Base-by-base conservation (phyloP, 2,329 filamentous ascomycete genomes). In the Alternaria solani region DNA sequence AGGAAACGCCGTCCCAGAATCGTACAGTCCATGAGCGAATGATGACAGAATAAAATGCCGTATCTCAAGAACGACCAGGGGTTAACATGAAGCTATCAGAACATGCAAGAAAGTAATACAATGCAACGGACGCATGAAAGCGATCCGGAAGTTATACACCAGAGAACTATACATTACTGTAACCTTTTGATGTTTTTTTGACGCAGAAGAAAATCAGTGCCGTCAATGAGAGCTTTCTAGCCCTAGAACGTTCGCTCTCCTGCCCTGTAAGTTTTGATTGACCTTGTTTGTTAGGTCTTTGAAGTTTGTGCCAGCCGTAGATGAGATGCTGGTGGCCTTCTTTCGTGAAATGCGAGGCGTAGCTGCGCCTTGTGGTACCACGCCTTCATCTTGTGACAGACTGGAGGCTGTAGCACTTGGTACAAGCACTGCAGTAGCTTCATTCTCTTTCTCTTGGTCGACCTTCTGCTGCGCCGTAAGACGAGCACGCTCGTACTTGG, bases 401-500 rank as follows among this genome's bases (percentile, higher is more conserved):
- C 62, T 55, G 26, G 69, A 65, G 14, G 65, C 54, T 25, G 61
- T 49, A 9, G 66, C 61, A 36, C 52, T 59, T 3, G 64, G 64
- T 28, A 63, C 56, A 32, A 70, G 47, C 11, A 60, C 47, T 30
- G 59, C 58, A 9, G 59, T 63, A 16, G 62, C 61, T 44, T 69
- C 67, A 62, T 72, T 65, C 74, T 77, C 73, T 8, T 75, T 73
- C 44, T 87, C 84, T 20, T 81, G 77, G 41, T 88, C 84, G 5
- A 87, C 65, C 66, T 86, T 85, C 66, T 83, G 84, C 72, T 89
- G 85, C 3, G 87, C 87, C 2, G 82, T 81, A 20, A 83, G 78
- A 30, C 84, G 82, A 30, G 84, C 81, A 47, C 85, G 81, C 75
- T 88, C 86, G 63, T 89, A 89, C 53, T 86, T 83, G 36, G 83